Conservation (phyloP, 2,329 filamentous ascomycete species). For the Talaromyces funiculosus region DNA sequence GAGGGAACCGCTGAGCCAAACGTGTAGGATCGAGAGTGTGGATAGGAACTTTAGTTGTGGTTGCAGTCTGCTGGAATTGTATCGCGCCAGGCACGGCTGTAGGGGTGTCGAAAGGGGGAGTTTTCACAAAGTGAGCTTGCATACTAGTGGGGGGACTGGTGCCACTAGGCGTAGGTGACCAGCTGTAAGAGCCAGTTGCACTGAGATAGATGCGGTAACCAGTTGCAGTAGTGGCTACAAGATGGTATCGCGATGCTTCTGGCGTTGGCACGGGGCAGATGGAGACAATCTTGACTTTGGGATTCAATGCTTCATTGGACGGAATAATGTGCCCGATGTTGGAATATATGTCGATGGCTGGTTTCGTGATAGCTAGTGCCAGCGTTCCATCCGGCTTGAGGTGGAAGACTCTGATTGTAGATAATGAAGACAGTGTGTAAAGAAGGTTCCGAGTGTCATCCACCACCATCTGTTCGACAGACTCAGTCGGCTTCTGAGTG, state of each 20-base stretch:
- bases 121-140: constrained; percentile 96
- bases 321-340: constrained; percentile 81
- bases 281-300: constrained; percentile 68
- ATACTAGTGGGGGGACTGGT: constrained; percentile 80
- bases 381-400: constrained; percentile 59
- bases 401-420: constrained; percentile 86
- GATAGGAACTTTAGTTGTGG: constrained; percentile 47
- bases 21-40: constrained; percentile 38
- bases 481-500: constrained; percentile 48
- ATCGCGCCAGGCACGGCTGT: constrained; percentile 20
- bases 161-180: constrained; percentile 51
- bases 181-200: constrained; percentile 66
- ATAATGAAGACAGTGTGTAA: constrained; percentile 83
- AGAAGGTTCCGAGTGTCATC: constrained; percentile 84
- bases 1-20: constrained; percentile 58
- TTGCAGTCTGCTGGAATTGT: constrained; percentile 30
- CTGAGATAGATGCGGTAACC: constrained; percentile 90
- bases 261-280: constrained; percentile 81
- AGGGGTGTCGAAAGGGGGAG: constrained; percentile 59
- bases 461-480: constrained; percentile 72
- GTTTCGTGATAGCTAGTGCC: constrained; percentile 51
- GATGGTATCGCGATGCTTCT: constrained; percentile 75
- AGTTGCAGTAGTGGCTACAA: constrained; percentile 85
- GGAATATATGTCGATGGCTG: constrained; percentile 50
- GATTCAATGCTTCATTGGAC: constrained; percentile 64